Percentiles rank a stretch among this genome's conserved stretches.
Evolutionary conservation across 495 filamentous ascomycete genomes (phyloP).

Genomic region (Hypoxylon fragiforme): DNA sequence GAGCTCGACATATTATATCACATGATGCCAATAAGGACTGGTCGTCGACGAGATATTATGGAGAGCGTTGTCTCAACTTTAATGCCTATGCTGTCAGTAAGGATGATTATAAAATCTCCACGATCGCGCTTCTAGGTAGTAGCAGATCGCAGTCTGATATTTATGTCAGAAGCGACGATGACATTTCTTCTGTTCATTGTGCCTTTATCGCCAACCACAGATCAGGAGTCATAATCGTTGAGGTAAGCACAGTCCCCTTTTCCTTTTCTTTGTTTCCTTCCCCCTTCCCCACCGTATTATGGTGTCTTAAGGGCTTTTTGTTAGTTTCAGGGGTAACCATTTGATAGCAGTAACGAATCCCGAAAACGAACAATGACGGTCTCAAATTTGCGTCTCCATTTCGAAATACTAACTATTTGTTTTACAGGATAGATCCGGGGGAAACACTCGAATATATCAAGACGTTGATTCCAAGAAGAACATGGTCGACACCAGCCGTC

Average conservation of each 20-base stretch:
- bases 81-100: not conserved
- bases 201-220: constrained; percentile 4
- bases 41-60: not conserved
- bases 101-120: not conserved
- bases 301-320: too few species aligned
- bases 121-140: constrained; percentile 4
- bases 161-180: not conserved
- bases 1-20: not conserved
- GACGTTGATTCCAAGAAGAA: not conserved
- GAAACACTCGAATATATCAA: not conserved
- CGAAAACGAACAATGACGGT: too few species aligned
- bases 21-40: not conserved
- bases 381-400: not conserved
- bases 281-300: too few species aligned
- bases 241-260: not conserved
- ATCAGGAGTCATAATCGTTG: constrained; percentile 11
- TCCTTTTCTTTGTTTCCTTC: not conserved
- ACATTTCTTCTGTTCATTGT: constrained; percentile 1
- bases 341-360: too few species aligned
- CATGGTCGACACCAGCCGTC: not conserved
- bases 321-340: too few species aligned
- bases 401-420: not conserved
- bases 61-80: not conserved
- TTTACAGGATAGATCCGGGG: constrained; percentile 1
- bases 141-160: not conserved